Evolutionary conservation across 805 yeast species (phyloP), one percentile per base, ranked within the genome.

Genomic region (Torulaspora quercuum): DNA sequence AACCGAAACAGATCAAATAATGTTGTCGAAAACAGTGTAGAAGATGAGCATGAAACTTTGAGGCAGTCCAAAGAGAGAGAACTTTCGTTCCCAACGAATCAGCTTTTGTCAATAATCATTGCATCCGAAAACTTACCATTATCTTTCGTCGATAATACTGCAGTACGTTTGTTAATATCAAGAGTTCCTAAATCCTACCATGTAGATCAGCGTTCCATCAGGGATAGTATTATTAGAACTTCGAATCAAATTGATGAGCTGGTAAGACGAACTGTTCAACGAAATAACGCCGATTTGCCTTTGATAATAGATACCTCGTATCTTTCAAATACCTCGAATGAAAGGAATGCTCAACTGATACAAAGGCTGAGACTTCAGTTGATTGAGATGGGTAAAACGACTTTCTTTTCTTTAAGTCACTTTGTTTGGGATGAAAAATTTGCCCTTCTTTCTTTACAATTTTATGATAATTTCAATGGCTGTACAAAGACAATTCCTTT

Each of bases 61-160:
- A 33, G 24, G 14, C 9, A 19, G 10, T 6, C 30, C 9, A 29
- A 18, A n/a, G 37, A 27, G 12, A 33, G 33, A 33, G 32, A 35
- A 29, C 18, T 35, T 10, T 12, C 16, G n/a, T 44, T 42, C 25
- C 45, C 50, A 22, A 43, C 33, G 3, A 23, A 41, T 17, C 41
- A 48, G 20, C 22, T 46, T 11, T 20, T 48, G 18, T 32, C 52
- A 1, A 44, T 48, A 2, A 39, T 48, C 7, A 35, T 48, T 10
- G 52, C 52, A 2, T 44, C 52, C 7, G 49, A 48, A 33, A 48
- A 48, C 25, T 35, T 48, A 27, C 40, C 50, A 13, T 24, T 44
- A 10, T 22, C 35, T 5, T 46, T 48, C 25, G 26, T 35, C 4
- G 26, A 32, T 3, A 41, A 48, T 33, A 22, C 42, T 9, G 35